Evolutionary conservation across 2,329 filamentous ascomycete species (phyloP), one percentile per base, ranked within the genome.

Genomic region (Geosmithia morbida): DNA sequence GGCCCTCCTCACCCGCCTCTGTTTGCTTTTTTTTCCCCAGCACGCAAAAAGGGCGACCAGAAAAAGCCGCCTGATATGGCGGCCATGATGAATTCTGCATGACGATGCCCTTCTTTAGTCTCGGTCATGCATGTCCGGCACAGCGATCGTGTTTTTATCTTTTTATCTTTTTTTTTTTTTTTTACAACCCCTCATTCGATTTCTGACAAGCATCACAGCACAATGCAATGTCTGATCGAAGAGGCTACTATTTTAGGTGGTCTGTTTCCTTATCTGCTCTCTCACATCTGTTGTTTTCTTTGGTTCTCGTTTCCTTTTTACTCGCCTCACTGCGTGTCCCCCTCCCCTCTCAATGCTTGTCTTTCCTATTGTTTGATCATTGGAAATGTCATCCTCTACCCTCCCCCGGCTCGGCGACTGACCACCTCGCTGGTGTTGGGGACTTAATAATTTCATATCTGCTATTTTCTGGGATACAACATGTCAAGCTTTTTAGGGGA

Each of bases 71-170:
- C 29, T 20, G 10, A 26, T 30, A 17, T 63, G 65, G 62, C 61
- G 57, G 61, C 66, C 62, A 70, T 71, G 66, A 74, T 69, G 70
- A 71, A 70, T 69, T 37, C 63, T 72, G 66, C 71, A 77, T 75
- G 71, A 75, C 70, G 69, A 75, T 69, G 67, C 61, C 61, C 66
- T 62, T 62, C 57, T 63, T 66, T 61, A 64, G 64, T 65, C 64
- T 70, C 68, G 69, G 70, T 75, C 70, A 69, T 75, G 70, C 70
- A 62, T 74, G 73, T 76, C 74, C 70, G 71, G 75, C 67, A 77
- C 74, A 75, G 69, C 71, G 71, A 73, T 74, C 66, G 63, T 69
- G 60, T 66, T 59, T 54, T 53, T 56, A n/a, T n/a, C n/a, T n/a
- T n/a, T n/a, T n/a, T n/a, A n/a, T n/a, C n/a, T n/a, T n/a, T n/a